Base-by-base conservation (phyloP, 305 asterid species). In the Solanum aculeatissimum region DNA sequence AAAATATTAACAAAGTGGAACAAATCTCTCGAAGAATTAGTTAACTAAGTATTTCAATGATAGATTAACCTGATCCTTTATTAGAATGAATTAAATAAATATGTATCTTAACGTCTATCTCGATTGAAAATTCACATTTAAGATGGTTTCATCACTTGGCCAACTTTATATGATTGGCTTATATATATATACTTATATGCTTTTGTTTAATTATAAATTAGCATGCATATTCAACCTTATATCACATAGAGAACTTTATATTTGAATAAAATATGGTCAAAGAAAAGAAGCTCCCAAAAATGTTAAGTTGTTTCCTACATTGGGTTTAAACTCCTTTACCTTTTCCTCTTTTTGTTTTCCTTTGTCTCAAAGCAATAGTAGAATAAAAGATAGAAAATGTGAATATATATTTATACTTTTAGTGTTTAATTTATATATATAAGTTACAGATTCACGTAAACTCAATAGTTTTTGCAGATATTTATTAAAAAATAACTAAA, bases 281-380 rank as follows among this genome's bases (percentile, higher is more conserved):
- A 74, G 81, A 10, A 40, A 40, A 74, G 25, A 74, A 16, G 60
- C 54, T 19, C 6, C 6, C 40, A 14, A 80, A 74, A 80, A 47
- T 29, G 29, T 75, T 25, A 32, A 32, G 62, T 75, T 25, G 38
- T 47, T 75, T 75, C 81, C 81, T 47, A 25, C 21, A 47, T 25
- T 47, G 60, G 58, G 42, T 74, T 47, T 74, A 47, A 74, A 23
- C 60, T 10, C 62, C 32, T 47, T 75, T 3, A 29, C 51, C 51
- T 13, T 80, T 86, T 83, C 88, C 88, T 10, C 78, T 25, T 65
- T 15, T 83, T 82, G 81, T 47, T 74, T 74, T 47, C 60, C 81
- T 75, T 75, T 75, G 81, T 75, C 81, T 45, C 42, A 23, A 45
- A 74, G 81, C 81, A 71, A 74, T 13, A 42, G 35, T 21, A 47